Evolutionary conservation across 2,329 filamentous ascomycete species (phyloP).

Genomic region (Monilinia fructigena): DNA sequence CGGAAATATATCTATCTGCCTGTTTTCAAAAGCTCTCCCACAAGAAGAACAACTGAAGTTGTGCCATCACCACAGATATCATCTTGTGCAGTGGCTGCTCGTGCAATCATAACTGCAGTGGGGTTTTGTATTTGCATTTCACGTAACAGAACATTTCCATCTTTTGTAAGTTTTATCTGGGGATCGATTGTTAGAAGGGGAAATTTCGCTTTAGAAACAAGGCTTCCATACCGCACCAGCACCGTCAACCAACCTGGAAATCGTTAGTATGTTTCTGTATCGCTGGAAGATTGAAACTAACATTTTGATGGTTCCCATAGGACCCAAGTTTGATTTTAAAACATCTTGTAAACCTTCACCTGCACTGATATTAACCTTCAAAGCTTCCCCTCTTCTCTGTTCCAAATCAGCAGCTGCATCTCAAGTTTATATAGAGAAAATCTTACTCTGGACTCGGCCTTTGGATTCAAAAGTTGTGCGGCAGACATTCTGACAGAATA

Average conservation of each 20-base stretch:
- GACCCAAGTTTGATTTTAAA: slow-evolving; percentile 92
- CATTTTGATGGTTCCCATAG: slow-evolving; percentile 96
- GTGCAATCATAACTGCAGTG: slow-evolving; percentile 81
- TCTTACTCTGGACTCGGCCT: slow-evolving; percentile 93
- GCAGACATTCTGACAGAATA: slow-evolving; percentile 71
- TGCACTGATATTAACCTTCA: slow-evolving; percentile 94
- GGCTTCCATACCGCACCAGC: slow-evolving; percentile 58
- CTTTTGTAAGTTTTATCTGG: slow-evolving; percentile 97
- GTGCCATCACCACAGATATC: slow-evolving; percentile 98
- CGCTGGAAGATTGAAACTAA: slow-evolving; percentile 41
- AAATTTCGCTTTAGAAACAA: slow-evolving; percentile 25
- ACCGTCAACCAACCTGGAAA: slow-evolving; percentile 63
- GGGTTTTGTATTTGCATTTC: slow-evolving; percentile 97
- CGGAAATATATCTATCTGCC: slow-evolving; percentile 91
- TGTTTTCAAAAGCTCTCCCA: slow-evolving; percentile 98
- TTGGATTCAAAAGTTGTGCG: slow-evolving; percentile 96
- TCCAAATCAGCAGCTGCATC: slow-evolving; percentile 38
- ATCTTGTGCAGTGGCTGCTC: slow-evolving; percentile 93
- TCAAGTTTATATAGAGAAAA: slow-evolving; percentile 29
- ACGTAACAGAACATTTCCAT: slow-evolving; percentile 81
- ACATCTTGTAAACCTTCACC: slow-evolving; percentile 94
- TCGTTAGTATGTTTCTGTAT: slow-evolving; percentile 32
- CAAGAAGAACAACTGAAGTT: slow-evolving; percentile 90
- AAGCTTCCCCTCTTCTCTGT: slow-evolving; percentile 92
- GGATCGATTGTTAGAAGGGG: slow-evolving; percentile 29